A percentile compares a stretch with the other conserved stretches of the same genome.
These are phyloP conservation scores for Cyclotella choctawhatcheeana DNA, from an alignment of 108 stramenopile genomes.

Conservation along the genomic window DNA sequence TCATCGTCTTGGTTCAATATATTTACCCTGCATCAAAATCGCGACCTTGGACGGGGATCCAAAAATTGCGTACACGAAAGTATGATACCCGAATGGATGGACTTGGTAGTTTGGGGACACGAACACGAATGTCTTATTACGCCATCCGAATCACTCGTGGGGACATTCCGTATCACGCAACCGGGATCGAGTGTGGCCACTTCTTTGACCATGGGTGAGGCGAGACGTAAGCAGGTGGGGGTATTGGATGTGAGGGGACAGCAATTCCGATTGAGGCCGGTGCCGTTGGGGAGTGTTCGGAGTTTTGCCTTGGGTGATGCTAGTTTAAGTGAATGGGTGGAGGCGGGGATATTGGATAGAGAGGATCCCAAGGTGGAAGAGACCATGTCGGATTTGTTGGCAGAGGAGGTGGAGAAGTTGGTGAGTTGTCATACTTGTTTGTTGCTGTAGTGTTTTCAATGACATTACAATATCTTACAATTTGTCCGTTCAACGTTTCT, in stretches of 20 bases:
- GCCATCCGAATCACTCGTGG: slow-evolving; percentile 85
- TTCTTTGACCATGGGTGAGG: slow-evolving; percentile 85
- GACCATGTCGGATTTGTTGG: slow-evolving; percentile 65
- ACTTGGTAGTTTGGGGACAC: slow-evolving; percentile 94
- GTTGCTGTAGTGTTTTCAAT: no score
- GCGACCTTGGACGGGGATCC: slow-evolving; percentile 90
- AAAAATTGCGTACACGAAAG: slow-evolving; percentile 97
- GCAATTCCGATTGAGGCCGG: slow-evolving; percentile 76
- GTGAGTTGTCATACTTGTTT: slow-evolving; percentile 35
- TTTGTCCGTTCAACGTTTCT: no score
- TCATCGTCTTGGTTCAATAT: slow-evolving; percentile 84
- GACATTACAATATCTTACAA: no score
- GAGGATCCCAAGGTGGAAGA: slow-evolving; percentile 83
- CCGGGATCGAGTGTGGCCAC: slow-evolving; percentile 97
- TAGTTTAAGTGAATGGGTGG: slow-evolving; percentile 34
- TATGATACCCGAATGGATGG: slow-evolving; percentile 99
- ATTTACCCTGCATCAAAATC: slow-evolving; percentile 97
- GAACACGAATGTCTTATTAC: slow-evolving; percentile 96
- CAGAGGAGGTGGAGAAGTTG: slow-evolving; percentile 66
- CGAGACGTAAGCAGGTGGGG: slow-evolving; percentile 88
- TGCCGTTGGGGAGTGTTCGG: slow-evolving; percentile 83
- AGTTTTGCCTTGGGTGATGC: slow-evolving; percentile 83
- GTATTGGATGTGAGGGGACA: slow-evolving; percentile 77
- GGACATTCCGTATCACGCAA: slow-evolving; percentile 94
- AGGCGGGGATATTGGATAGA: slow-evolving; percentile 63